phyloP scores from a whole-genome alignment of 2,329 filamentous ascomycete species.

The Pseudogymnoascus sp. region DNA sequence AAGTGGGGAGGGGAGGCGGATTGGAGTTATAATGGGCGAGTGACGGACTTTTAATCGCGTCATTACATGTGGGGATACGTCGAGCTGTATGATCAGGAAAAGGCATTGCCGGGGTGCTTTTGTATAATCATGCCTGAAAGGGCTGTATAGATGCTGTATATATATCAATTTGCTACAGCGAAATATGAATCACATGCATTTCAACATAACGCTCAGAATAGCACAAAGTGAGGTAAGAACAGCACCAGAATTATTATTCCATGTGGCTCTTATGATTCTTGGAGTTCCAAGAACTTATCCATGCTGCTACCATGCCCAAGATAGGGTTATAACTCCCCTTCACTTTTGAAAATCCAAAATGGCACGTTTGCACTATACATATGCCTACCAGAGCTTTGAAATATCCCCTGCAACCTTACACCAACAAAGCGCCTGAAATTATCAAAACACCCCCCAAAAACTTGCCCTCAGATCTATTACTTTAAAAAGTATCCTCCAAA shows the following conservation, averaged over 20 bases:
- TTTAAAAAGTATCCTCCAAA: slow-evolving; percentile 5
- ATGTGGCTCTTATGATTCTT: not conserved
- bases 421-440: slow-evolving; percentile 7
- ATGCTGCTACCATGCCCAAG: not conserved
- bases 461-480: not conserved
- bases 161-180: not conserved
- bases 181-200: not conserved
- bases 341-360: slow-evolving; percentile 5
- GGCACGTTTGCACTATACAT: not conserved
- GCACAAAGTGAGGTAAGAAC: not conserved
- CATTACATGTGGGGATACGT: not conserved
- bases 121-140: not conserved
- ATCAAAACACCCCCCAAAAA: not conserved
- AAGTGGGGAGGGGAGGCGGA: slow-evolving; percentile 73
- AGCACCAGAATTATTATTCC: not conserved
- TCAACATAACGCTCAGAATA: not conserved
- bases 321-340: not conserved
- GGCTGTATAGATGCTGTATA: not conserved
- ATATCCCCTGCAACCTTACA: slow-evolving; percentile 4
- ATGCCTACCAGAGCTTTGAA: slow-evolving; percentile 4
- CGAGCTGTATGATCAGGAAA: not conserved
- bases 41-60: slow-evolving; percentile 69
- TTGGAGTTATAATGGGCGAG: slow-evolving; percentile 92
- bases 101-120: not conserved
- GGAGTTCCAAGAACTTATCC: not conserved